Base-by-base conservation (phyloP, 1,284 basidiomycete genomes). In the Fomes fomentarius region DNA sequence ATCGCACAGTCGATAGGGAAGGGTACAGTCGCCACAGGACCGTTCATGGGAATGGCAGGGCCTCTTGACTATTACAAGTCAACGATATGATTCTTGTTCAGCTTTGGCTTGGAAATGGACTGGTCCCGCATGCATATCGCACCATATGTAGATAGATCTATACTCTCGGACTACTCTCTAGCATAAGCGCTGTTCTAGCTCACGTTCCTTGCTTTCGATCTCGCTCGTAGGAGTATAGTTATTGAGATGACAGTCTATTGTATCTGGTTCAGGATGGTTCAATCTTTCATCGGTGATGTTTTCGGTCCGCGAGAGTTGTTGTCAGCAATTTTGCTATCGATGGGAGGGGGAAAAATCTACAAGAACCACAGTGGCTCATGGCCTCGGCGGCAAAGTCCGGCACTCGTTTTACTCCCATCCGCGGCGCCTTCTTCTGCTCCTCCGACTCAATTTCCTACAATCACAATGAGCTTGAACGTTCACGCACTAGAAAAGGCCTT, bases 1-100 rank as follows among this genome's bases (percentile, higher is more conserved):
- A 74, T 88, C 38, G 76, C 79, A 44, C 76, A 74, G 53, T 81
- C 78, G 42, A 76, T 87, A 46, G 79, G 79, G 14, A 77, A 77
- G 49, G 60, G 63, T 17, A 47, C 67, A 37, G 48, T 64, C 10
- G 47, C 57, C n/a, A 57, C 58, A 25, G 66, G 66, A 9, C 57
- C 65, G 30, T 69, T 64, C 57, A 66, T 68, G 60, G 61, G 58
- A 24, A 61, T 65, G 62, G 60, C 57, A 14, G 66, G 64, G 7
- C 62, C 64, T 39, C 46, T 66, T 21, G 44, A 57, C 19, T 59
- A 60, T 42, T 48, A 33, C 30, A 44, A 44, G 49, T 52, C 41
- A 25, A 21, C 41, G 26, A 14, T 25, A 6, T 38, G 19, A 46
- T 48, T 19, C 15, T 17, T 42, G 24, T 39, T 15, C 25, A 3